Evolutionary conservation across 345 rosid species (phyloP).

Genomic region (Citrus trifoliata): DNA sequence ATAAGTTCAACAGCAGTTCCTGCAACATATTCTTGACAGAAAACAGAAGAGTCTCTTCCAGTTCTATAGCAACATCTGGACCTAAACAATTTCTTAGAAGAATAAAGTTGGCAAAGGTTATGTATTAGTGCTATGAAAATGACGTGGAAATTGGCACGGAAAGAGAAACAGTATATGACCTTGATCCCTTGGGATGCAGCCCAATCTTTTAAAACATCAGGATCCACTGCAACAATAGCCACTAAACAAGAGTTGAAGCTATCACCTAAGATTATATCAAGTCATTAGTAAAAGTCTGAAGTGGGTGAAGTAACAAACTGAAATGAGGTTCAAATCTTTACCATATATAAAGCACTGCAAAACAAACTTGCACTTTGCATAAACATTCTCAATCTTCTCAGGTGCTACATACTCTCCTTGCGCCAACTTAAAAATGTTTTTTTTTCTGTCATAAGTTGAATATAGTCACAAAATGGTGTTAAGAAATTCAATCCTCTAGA

Average conservation of each 20-base stretch:
- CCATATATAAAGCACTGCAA: conserved; percentile 89
- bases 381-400: conserved; percentile 92
- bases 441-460: conserved; percentile 42
- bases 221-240: conserved; percentile 73
- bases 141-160: neutral
- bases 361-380: conserved; percentile 82
- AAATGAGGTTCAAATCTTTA: conserved; percentile 21
- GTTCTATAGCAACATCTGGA: neutral
- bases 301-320: conserved; percentile 5
- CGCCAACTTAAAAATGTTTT: conserved; percentile 96
- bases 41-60: neutral
- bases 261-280: conserved; percentile 53
- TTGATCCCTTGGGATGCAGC: conserved; percentile 68
- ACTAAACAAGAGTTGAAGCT: conserved; percentile 81
- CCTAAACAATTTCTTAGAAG: neutral
- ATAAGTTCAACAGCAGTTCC: neutral
- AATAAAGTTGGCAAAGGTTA: neutral
- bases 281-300: conserved; percentile 13
- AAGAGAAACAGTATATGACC: conserved; percentile 30
- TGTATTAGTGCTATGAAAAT: neutral
- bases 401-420: conserved; percentile 99
- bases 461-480: neutral
- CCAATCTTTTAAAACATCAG: conserved; percentile 72
- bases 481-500: neutral
- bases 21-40: neutral